Percentiles rank a stretch among this genome's conserved stretches.
Evolutionary conservation across 768 basidiomycete genomes (phyloP).

Genomic region (Cubamyces sp.): DNA sequence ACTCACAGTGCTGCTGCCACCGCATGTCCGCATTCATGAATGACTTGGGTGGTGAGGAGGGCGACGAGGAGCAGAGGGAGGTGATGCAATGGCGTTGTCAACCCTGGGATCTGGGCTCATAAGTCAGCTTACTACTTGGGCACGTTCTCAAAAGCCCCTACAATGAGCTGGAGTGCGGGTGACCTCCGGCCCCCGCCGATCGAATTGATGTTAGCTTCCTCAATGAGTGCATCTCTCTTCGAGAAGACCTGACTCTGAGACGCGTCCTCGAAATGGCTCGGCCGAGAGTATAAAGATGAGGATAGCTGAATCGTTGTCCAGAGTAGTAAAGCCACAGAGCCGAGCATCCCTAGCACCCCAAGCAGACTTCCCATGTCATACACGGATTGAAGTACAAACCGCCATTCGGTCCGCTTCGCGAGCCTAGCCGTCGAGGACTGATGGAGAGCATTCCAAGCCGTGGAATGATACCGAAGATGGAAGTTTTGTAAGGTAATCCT

Average conservation of each 20-base stretch:
- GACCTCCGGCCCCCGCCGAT: background rate
- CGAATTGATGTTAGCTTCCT: background rate
- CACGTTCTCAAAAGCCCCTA: slow-evolving; percentile 24
- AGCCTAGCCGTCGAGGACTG: slow-evolving; percentile 46
- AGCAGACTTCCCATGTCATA: slow-evolving; percentile 57
- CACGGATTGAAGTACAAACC: slow-evolving; percentile 31
- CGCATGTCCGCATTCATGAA: slow-evolving; percentile 68
- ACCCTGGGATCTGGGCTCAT: slow-evolving; percentile 68
- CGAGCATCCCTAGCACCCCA: slow-evolving; percentile 52
- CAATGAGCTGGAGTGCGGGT: slow-evolving; percentile 34
- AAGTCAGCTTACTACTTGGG: too few relatives aligned
- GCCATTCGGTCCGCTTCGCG: slow-evolving; percentile 34
- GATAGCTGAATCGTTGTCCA: slow-evolving; percentile 34
- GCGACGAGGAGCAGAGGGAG: slow-evolving; percentile 49
- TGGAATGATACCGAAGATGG: slow-evolving; percentile 48
- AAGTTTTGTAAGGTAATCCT: slow-evolving; percentile 28
- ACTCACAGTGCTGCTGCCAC: slow-evolving; percentile 74
- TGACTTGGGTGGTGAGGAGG: slow-evolving; percentile 13
- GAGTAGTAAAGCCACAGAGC: slow-evolving; percentile 44
- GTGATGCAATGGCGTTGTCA: slow-evolving; percentile 78
- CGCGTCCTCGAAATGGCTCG: background rate
- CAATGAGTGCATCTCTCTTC: background rate
- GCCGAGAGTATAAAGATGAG: background rate
- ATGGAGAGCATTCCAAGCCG: slow-evolving; percentile 52
- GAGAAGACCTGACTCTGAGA: background rate